Percentiles rank a stretch among this genome's conserved stretches.
phyloP scores from a whole-genome alignment of 345 rosid species.

The Brassica napus region Da-Ae NC_063443.1:10220001-10220500 shows the following conservation, averaged over 20 bases:
- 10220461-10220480: constrained; percentile 10
- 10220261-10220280: background rate
- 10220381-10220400: constrained; percentile 94
- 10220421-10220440: background rate
- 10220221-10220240: background rate
- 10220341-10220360: constrained; percentile 71
- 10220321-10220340: constrained; percentile 64
- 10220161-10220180: constrained; percentile 46
- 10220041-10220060: constrained; percentile 1
- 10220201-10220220: constrained; percentile 17
- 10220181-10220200: background rate
- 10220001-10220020: background rate
- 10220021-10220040: background rate
- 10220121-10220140: constrained; percentile 69
- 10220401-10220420: background rate
- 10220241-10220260: constrained; percentile 9
- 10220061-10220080: constrained; percentile 48
- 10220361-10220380: constrained; percentile 88
- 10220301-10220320: constrained; percentile 25
- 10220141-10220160: constrained; percentile 78
- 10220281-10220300: background rate
- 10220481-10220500: constrained; percentile 77
- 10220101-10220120: constrained; percentile 79
- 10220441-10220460: background rate
- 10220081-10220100: constrained; percentile 76